Base-by-base conservation (phyloP, 139 green algal genomes). In the Auxenochlorella pyrenoidosa region DNA sequence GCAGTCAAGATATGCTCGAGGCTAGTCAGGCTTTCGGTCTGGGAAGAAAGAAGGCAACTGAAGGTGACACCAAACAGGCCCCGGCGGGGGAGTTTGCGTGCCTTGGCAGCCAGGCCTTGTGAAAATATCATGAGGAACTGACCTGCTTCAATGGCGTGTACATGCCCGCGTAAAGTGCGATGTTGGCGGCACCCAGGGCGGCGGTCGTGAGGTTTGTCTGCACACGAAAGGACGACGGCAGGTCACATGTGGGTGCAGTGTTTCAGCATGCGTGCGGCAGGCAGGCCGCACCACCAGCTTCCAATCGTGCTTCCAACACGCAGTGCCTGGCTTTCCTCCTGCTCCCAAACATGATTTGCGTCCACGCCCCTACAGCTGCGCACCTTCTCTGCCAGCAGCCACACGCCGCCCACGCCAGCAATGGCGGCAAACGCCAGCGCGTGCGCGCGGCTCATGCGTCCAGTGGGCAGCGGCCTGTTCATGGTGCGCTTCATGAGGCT, bases 141-240 rank as follows among this genome's bases (percentile, higher is more conserved):
- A 99, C 6, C 85, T 96, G 95, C 92, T 99, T 99, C 5, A 99
- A 92, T 0, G 98, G 97, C 1, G 98, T 99, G 94, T 99, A 99
- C 38, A 98, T 91, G 63, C 87, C 93, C 1, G 98, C 95, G 81
- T 99, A 99, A 59, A 99, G 94, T 26, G 81, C 77, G 70, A 99
- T 99, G 93, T 99, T 99, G 68, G 88, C 95, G 4, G 94, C 96
- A 4, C 96, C 98, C 36, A 99, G 90, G 1, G 21, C 90, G 0
- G 98, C 94, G 13, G 98, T 97, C 16, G 95, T 83, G 0, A 41
- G 22, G 93, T 99, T 99, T 30, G 94, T 94, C 95, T 99, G 93
- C 88, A 86, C 16, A 63, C 19, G 47, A 3, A 34, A 5, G 51
- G n/a, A 44, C 3, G 54, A 1, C 32, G 34, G 22, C 16, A 22